Evolutionary conservation across 345 rosid genomes (phyloP).

Genomic region (Theobroma cacao): DNA sequence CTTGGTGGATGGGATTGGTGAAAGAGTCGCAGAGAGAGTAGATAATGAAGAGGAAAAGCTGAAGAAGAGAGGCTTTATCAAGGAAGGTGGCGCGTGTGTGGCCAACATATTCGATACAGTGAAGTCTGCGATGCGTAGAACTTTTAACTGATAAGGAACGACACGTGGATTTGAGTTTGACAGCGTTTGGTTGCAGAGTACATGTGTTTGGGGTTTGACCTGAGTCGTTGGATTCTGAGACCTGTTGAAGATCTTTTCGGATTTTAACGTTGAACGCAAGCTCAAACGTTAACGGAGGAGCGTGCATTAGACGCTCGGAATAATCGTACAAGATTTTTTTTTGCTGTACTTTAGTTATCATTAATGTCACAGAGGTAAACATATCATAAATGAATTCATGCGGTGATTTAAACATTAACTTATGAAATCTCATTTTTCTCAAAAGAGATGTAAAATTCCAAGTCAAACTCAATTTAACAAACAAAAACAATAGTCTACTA

Average conservation of each 20-base stretch:
- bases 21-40: background rate
- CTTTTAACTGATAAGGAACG: background rate
- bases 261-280: background rate
- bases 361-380: too few relatives aligned
- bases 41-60: constrained; percentile 15
- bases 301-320: background rate
- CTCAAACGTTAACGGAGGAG: background rate
- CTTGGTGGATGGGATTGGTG: constrained; percentile 5
- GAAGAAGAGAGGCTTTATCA: constrained; percentile 16
- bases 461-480: too few relatives aligned
- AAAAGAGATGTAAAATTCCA: too few relatives aligned
- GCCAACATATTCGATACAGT: constrained; percentile 29
- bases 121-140: background rate
- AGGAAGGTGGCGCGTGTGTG: constrained; percentile 25
- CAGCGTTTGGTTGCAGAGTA: background rate
- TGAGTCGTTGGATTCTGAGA: background rate
- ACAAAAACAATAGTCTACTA: too few relatives aligned
- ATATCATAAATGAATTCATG: too few relatives aligned
- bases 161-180: background rate
- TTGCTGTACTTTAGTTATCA: too few relatives aligned
- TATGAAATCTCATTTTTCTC: too few relatives aligned
- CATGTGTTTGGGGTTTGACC: background rate
- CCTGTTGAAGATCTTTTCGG: background rate
- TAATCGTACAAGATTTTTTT: background rate
- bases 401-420: too few relatives aligned